Conservation (phyloP, 345 rosid species). For the Conringia planisiliqua region DNA sequence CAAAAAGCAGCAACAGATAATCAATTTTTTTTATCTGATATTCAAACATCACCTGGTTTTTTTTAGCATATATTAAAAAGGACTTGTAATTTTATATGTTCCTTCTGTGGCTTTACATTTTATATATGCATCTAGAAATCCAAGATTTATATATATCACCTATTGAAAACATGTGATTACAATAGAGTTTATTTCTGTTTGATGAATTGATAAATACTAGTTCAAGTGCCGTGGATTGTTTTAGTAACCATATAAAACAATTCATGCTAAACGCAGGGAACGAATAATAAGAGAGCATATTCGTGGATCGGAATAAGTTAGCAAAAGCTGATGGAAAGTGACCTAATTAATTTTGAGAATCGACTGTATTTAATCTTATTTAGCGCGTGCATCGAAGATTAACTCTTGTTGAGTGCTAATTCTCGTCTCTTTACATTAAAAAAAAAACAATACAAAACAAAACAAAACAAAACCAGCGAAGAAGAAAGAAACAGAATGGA, state of each 20-base stretch:
- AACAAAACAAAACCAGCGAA: background rate
- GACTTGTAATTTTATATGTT: background rate
- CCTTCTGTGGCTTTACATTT: background rate
- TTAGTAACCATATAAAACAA: background rate
- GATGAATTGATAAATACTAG: background rate
- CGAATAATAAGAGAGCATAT: slow-evolving; percentile 10
- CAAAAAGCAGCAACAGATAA: background rate
- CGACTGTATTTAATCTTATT: background rate
- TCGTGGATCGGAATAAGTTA: background rate
- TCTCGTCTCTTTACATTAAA: background rate
- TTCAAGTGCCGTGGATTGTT: background rate
- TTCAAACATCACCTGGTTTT: background rate
- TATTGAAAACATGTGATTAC: background rate
- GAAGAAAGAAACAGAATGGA: slow-evolving; percentile 22
- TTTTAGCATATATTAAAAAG: background rate
- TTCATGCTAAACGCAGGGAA: background rate
- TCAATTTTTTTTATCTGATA: background rate
- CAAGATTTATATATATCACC: background rate
- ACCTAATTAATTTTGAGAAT: slow-evolving; percentile 13
- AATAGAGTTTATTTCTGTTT: background rate
- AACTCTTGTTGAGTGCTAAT: background rate
- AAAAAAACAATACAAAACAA: background rate
- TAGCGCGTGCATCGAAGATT: background rate
- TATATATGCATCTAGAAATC: background rate
- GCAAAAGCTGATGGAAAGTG: slow-evolving; percentile 23